These are phyloP conservation scores for Allium cepa DNA, from an alignment of 106 monocot species.

Conservation along the genomic window DNA sequence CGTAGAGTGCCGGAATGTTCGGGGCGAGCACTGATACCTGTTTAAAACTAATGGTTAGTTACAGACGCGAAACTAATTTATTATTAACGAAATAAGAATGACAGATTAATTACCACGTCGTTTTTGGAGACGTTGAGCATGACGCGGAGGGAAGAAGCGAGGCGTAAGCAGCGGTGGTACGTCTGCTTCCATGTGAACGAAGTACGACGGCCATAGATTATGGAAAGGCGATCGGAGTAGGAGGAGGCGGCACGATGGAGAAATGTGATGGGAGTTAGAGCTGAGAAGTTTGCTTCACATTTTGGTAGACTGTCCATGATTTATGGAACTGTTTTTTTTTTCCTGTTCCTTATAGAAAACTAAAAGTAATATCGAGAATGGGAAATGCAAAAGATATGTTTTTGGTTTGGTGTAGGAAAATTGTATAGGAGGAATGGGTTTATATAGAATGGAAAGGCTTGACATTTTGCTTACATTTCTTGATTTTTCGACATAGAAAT, in stretches of 20 bases:
- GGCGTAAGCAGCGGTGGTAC: slow-evolving; percentile 50
- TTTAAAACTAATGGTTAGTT: too few relatives aligned
- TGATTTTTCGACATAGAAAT: not conserved
- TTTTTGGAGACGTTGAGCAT: slow-evolving; percentile 40
- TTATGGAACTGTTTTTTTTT: not conserved
- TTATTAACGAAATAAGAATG: too few relatives aligned
- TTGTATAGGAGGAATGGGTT: not conserved
- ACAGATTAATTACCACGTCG: slow-evolving; percentile 38
- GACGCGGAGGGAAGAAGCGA: slow-evolving; percentile 48
- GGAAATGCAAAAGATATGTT: too few relatives aligned
- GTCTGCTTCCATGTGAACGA: slow-evolving; percentile 76
- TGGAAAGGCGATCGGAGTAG: slow-evolving; percentile 50
- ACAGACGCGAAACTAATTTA: too few relatives aligned
- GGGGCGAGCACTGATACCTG: slow-evolving; percentile 73
- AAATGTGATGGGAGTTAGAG: slow-evolving; percentile 64
- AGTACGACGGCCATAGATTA: slow-evolving; percentile 26
- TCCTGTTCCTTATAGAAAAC: too few relatives aligned
- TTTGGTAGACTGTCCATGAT: slow-evolving; percentile 47
- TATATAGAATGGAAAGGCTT: not conserved
- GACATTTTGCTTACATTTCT: not conserved
- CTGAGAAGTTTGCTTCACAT: slow-evolving; percentile 52
- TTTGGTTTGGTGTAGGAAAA: not conserved
- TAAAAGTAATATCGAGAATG: not conserved
- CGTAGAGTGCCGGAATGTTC: slow-evolving; percentile 59
- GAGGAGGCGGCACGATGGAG: slow-evolving; percentile 43